phyloP scores from a whole-genome alignment of 176 grass and related monocot species.

The Rhipidocladum racemiflorum region DNA sequence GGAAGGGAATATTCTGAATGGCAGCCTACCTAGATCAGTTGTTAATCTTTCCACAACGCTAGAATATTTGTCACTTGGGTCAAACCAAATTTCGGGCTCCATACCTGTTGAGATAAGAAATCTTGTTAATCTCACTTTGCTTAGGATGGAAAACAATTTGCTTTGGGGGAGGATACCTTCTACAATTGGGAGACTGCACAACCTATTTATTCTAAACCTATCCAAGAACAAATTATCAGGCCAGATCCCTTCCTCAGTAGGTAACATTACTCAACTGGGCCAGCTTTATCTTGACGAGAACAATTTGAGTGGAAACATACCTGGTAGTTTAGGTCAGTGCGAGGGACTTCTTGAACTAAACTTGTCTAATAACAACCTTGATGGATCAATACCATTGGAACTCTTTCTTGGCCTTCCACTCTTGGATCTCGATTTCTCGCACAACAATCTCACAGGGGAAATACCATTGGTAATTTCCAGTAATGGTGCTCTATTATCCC shows the following conservation, averaged over 20 bases:
- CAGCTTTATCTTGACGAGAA: background rate
- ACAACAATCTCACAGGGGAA: too few species aligned
- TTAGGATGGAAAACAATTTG: too few species aligned
- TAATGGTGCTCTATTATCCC: too few species aligned
- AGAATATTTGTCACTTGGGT: constrained; percentile 22
- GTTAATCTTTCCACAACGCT: constrained; percentile 38
- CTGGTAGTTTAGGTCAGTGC: constrained; percentile 30
- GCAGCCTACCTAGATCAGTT: constrained; percentile 17
- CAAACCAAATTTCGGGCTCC: constrained; percentile 25
- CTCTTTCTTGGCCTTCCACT: too few species aligned
- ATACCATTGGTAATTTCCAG: too few species aligned
- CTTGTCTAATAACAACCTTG: constrained; percentile 19
- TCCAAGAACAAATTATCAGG: constrained; percentile 53
- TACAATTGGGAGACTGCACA: constrained; percentile 33
- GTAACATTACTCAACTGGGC: background rate
- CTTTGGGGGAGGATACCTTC: constrained; percentile 35
- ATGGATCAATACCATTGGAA: too few species aligned
- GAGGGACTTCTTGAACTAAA: constrained; percentile 34
- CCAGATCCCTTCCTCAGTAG: constrained; percentile 31
- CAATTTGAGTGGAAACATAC: constrained; percentile 38
- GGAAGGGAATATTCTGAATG: constrained; percentile 20
- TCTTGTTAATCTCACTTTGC: too few species aligned
- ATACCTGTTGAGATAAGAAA: too few species aligned
- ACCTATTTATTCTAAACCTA: constrained; percentile 33
- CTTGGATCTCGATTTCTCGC: too few species aligned